A percentile compares a stretch with the other conserved stretches of the same genome.
These are phyloP conservation scores for Lentinus brumalis DNA, from an alignment of 768 basidiomycete species.

Conservation along the genomic window DNA sequence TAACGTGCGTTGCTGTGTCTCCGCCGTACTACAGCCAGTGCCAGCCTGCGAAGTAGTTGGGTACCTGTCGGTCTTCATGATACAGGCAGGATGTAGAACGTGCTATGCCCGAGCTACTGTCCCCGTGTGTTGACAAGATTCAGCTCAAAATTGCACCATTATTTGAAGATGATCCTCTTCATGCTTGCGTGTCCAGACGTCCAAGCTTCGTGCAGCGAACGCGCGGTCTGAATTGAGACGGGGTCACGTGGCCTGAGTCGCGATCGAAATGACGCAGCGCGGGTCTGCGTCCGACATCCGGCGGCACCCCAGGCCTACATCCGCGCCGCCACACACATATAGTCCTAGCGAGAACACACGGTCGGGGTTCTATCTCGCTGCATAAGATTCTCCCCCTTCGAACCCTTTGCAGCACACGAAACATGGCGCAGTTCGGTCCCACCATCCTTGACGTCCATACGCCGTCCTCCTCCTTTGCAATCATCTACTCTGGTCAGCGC, in stretches of 20 bases:
- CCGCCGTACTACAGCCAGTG: conserved; percentile 32
- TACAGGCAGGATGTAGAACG: too few species aligned
- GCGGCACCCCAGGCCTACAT: neutral
- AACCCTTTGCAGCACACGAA: conserved; percentile 24
- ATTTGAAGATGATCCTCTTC: too few species aligned
- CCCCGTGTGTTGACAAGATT: too few species aligned
- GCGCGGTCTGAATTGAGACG: too few species aligned
- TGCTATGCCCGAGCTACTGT: too few species aligned
- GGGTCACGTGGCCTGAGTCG: neutral
- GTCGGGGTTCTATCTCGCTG: neutral
- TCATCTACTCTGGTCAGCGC: conserved; percentile 71
- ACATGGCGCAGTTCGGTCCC: conserved; percentile 32
- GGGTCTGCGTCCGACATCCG: neutral
- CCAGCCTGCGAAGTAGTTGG: conserved; percentile 9
- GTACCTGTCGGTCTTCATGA: too few species aligned
- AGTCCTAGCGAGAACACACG: neutral
- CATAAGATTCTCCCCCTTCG: neutral
- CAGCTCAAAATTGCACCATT: too few species aligned
- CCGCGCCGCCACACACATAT: neutral
- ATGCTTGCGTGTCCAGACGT: too few species aligned
- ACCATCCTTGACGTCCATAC: conserved; percentile 75
- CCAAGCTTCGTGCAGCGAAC: too few species aligned
- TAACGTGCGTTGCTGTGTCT: conserved; percentile 26
- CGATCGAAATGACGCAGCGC: conserved; percentile 10
- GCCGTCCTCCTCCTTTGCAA: conserved; percentile 70